Evolutionary conservation across 352 stramenopile genomes (phyloP).

Genomic region (Phytophthora rubi): DNA sequence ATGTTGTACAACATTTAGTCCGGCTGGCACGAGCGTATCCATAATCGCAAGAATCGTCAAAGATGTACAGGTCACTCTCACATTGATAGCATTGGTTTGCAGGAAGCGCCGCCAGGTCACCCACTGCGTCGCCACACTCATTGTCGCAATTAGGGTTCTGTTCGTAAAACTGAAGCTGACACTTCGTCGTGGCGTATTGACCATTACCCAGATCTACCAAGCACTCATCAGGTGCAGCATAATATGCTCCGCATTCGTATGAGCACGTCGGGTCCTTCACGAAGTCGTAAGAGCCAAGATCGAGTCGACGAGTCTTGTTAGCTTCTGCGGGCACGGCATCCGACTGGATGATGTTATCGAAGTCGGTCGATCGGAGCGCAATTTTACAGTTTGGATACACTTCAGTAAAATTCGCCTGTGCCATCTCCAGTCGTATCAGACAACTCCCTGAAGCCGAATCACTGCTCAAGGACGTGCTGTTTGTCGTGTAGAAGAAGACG

Average conservation of each 20-base stretch:
- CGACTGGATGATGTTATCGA: not conserved
- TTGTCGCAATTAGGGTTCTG: not conserved
- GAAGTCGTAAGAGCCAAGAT: not conserved
- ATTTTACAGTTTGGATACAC: constrained; percentile 7
- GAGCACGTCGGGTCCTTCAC: not conserved
- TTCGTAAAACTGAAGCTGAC: not conserved
- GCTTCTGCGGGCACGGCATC: not conserved
- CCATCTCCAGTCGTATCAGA: not conserved
- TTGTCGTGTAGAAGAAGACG: not conserved
- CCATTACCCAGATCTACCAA: not conserved
- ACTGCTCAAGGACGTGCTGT: not conserved
- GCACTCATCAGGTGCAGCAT: not conserved
- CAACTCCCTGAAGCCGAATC: not conserved
- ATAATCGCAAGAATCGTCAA: not conserved
- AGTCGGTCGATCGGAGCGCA: not conserved
- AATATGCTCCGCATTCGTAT: not conserved
- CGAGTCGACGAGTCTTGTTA: not conserved
- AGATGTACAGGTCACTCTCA: not conserved
- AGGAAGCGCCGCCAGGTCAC: not conserved
- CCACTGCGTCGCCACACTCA: not conserved
- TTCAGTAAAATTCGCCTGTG: not conserved
- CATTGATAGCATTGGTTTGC: constrained; percentile 1
- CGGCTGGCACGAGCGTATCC: not conserved
- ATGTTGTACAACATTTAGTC: not conserved
- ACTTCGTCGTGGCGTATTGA: not conserved